phyloP scores from a whole-genome alignment of 192 early-diverging fungal species.

The Mortierella alpina region DNA sequence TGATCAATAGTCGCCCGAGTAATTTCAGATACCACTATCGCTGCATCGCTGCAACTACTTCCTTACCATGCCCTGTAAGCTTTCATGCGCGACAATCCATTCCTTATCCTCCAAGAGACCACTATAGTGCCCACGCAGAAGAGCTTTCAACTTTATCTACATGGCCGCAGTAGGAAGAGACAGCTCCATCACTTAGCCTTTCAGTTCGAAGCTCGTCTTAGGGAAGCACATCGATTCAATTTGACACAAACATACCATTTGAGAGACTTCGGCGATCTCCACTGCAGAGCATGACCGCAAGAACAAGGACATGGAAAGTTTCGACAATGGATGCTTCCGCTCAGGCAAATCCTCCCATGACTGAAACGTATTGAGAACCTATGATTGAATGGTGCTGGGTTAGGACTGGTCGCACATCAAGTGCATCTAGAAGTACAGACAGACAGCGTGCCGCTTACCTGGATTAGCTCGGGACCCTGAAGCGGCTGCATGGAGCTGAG shows the following conservation, averaged over 20 bases:
- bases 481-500: constrained; percentile 14
- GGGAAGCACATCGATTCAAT: neutral
- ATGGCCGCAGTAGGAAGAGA: neutral
- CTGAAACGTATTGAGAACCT: constrained; percentile 17
- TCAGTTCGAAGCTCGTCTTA: neutral
- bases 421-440: neutral
- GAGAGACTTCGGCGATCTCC: neutral
- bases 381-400: neutral
- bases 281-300: constrained; percentile 16
- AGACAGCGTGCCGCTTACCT: neutral
- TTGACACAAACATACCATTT: constrained; percentile 6
- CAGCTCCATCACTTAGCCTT: neutral
- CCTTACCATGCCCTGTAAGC: neutral
- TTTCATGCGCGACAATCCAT: neutral
- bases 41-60: too few relatives aligned
- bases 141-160: too few relatives aligned
- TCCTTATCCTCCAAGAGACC: neutral
- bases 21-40: too few relatives aligned
- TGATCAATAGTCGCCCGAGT: too few relatives aligned
- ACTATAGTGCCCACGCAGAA: too few relatives aligned
- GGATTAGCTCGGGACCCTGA: neutral
- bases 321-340: constrained; percentile 13
- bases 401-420: neutral
- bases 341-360: constrained; percentile 22
- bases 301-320: constrained; percentile 12